Evolutionary conservation across 352 stramenopile species (phyloP), one percentile per base, ranked within the genome.

Genomic region (Globisporangium alternatum): DNA sequence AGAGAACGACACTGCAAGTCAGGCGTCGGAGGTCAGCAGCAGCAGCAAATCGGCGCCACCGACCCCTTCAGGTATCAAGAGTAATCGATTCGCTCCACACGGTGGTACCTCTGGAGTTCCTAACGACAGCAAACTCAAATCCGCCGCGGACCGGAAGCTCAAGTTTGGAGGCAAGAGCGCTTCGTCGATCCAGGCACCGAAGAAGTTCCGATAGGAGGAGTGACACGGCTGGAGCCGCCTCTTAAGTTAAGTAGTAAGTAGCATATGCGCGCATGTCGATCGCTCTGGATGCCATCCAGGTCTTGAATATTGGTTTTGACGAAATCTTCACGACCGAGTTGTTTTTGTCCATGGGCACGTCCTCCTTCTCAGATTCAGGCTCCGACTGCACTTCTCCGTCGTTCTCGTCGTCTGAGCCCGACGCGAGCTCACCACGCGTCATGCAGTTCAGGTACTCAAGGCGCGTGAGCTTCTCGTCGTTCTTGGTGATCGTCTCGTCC

Each of bases 401-500:
- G 10, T 89, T 75, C 48, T 79, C 71, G 39, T 80, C 76, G 10
- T 69, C 78, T 22, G 80, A 89, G 45, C 81, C 72, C 7, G 80
- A 87, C 33, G 62, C 70, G 2, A 96, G 67, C 60, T 96, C 87
- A 57, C 89, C 89, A 33, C 89, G 86, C 13, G 89, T 87, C 78
- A 95, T 92, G 52, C 76, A 78, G 69, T 94, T 96, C 45, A 96
- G 54, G 39, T 93, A 93, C 54, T 92, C 87, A 19, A 96, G 67
- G 21, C 89, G 78, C 37, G 83, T 83, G 65, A 92, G 70, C 58
- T 91, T 89, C 41, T 86, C 76, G 21, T 71, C 78, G 43, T 78
- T 85, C 65, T 77, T 77, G 13, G 71, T 56, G 30, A 56, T 54
- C 15, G 70, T 75, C 5, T 76, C 60, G 17, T 74, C 62, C 5